Evolutionary conservation across 2,329 filamentous ascomycete species (phyloP).

Genomic region (Neonectria faginata): DNA sequence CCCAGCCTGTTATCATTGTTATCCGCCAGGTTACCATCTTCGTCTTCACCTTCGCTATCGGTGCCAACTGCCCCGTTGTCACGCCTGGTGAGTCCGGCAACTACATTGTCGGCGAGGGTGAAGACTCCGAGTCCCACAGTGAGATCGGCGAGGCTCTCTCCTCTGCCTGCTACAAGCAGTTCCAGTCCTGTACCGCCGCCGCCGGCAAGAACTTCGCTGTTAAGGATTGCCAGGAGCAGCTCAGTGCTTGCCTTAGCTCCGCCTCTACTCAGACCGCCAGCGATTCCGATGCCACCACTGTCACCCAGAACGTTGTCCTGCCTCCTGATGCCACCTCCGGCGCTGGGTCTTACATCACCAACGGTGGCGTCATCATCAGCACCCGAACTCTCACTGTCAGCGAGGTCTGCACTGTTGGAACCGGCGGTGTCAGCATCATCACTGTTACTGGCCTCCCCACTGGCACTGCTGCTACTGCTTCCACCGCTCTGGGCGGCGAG

Average conservation of each 20-base stretch:
- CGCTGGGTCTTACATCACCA: constrained; percentile 34
- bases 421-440: constrained; percentile 37
- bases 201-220: constrained; percentile 44
- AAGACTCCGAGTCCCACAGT: constrained; percentile 35
- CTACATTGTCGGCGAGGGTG: constrained; percentile 39
- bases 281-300: constrained; percentile 32
- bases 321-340: constrained; percentile 40
- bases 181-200: constrained; percentile 37
- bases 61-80: constrained; percentile 45
- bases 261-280: constrained; percentile 40
- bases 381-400: constrained; percentile 44
- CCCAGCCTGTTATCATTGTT: constrained; percentile 21
- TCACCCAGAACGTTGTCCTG: constrained; percentile 44
- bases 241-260: constrained; percentile 39
- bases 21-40: constrained; percentile 32
- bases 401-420: constrained; percentile 43
- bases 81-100: constrained; percentile 34
- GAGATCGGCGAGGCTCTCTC: constrained; percentile 38
- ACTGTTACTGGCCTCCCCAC: constrained; percentile 29
- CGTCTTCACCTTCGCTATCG: constrained; percentile 35
- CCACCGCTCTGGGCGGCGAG: constrained; percentile 29
- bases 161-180: constrained; percentile 44
- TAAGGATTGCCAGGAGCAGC: constrained; percentile 43
- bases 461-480: constrained; percentile 21
- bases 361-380: constrained; percentile 40